Conservation (phyloP, 345 rosid species). For the Eucalyptus tenuipes region DNA sequence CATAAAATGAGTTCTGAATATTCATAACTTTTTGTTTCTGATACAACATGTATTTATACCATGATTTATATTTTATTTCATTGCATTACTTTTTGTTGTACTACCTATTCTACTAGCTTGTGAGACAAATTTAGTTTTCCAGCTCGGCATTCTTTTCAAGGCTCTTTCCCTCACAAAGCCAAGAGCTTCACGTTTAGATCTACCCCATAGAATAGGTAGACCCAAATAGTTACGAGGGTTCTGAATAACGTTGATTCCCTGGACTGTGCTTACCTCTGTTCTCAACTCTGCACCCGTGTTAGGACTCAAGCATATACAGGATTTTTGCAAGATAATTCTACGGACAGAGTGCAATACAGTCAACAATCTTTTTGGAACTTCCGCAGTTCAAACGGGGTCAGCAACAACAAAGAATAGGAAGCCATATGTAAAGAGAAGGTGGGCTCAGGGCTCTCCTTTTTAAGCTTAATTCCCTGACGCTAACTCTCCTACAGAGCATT, state of each 20-base stretch:
- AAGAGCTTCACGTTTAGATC: background rate
- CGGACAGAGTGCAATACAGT: background rate
- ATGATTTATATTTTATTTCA: too few species aligned
- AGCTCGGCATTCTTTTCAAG: background rate
- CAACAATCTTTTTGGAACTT: background rate
- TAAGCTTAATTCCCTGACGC: background rate
- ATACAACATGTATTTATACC: too few species aligned
- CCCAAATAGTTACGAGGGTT: background rate
- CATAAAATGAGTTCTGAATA: too few species aligned
- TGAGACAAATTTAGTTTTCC: background rate
- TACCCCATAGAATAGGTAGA: background rate
- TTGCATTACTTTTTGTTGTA: too few species aligned
- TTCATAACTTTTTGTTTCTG: too few species aligned
- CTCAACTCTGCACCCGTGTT: background rate
- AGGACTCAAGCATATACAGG: background rate
- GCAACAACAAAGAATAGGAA: background rate
- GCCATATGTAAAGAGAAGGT: background rate
- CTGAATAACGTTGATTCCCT: background rate
- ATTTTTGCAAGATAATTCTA: background rate
- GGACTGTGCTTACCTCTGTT: background rate
- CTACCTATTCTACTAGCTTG: background rate
- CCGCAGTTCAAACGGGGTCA: background rate
- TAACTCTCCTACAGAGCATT: background rate
- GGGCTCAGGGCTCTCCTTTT: background rate
- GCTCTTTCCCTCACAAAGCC: background rate